Percentiles rank a stretch among this genome's conserved stretches.
Evolutionary conservation across 768 basidiomycete genomes (phyloP).

Genomic region (Leccinum olivaceopallidum): DNA sequence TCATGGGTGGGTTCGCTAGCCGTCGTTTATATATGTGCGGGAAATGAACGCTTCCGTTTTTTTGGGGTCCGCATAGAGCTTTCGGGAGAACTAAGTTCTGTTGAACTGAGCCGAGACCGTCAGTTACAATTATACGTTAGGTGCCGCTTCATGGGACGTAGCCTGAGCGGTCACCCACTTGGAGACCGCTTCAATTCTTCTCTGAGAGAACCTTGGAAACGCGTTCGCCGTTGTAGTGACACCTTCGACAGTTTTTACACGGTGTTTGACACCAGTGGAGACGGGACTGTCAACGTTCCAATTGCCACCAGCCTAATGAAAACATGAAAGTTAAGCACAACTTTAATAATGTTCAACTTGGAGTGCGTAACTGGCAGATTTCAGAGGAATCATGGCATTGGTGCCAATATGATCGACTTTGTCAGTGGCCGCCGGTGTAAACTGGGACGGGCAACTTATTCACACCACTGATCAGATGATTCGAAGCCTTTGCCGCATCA

Average conservation of each 20-base stretch:
- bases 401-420: neutral
- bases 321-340: neutral
- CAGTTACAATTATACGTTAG: too few relatives aligned
- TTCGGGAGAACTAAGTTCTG: neutral
- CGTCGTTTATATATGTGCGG: neutral
- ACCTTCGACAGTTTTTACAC: too few relatives aligned
- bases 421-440: neutral
- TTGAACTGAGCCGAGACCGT: too few relatives aligned
- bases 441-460: neutral
- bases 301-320: neutral
- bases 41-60: neutral
- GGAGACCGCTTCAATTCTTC: too few relatives aligned
- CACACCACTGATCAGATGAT: neutral
- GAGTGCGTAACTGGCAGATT: neutral
- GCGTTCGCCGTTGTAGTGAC: neutral
- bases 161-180: too few relatives aligned
- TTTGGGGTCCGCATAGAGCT: neutral
- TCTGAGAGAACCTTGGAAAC: neutral
- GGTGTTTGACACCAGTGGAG: neutral
- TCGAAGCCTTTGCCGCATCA: neutral
- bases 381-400: neutral
- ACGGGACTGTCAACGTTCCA: neutral
- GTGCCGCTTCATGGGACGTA: neutral
- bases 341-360: neutral
- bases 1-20: neutral